Base-by-base conservation (phyloP, 2,329 filamentous ascomycete species). In the Immersiporthe knoxdaviesiana region DNA sequence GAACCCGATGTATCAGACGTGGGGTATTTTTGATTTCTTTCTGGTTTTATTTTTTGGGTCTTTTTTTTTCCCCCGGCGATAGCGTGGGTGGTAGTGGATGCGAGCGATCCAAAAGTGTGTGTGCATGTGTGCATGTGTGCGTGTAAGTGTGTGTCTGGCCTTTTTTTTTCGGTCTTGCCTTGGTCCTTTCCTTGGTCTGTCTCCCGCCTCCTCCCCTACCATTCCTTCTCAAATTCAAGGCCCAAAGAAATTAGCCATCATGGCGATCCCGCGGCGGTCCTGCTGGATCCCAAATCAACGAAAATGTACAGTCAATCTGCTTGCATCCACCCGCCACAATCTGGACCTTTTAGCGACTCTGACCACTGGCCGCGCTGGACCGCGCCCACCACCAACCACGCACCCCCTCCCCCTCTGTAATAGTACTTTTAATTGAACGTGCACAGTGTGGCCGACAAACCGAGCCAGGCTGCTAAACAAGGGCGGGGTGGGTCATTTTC, bases 311-410 rank as follows among this genome's bases (percentile, higher is more conserved):
- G n/a, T n/a, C n/a, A 52, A 58, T 66, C 41, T 60, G 66, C 63
- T 70, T 63, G 44, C 66, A 64, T 41, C 66, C 63, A 58, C 54
- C n/a, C 69, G 69, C 69, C 66, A 68, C 63, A 41, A 66, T 68
- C 62, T 56, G 63, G 66, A 18, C 56, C 59, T 63, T 63, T 66
- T 61, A 68, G 66, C 63, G 56, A 58, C 56, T n/a, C n/a, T 37
- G 44, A 30, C 30, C 24, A 44, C 32, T 52, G n/a, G 10, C 10
- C 4, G 35, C 12, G 24, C 24, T 54, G 52, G 60, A 50, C n/a
- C n/a, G 41, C 8, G 41, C 8, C 16, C 54, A 24, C 8, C n/a
- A n/a, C n/a, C n/a, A n/a, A n/a, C n/a, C n/a, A n/a, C n/a, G n/a
- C n/a, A n/a, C 44, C 14, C 18, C 30, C 1, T n/a, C 44, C 2